Base-by-base conservation (phyloP, 164 flowering plant genomes). In the Vitis rotundifolia region DNA sequence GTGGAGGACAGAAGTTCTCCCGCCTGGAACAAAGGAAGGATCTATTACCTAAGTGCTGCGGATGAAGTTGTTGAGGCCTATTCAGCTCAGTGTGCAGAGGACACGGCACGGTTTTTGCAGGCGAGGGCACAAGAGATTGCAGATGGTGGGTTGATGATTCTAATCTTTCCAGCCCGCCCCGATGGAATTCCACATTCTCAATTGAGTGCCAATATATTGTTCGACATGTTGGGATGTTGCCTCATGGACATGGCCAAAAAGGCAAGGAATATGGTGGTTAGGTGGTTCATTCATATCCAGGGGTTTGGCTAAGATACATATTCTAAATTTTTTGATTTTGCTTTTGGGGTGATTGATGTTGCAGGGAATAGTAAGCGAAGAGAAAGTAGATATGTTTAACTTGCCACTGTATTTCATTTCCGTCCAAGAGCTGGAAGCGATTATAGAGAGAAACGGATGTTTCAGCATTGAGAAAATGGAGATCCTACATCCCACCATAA, bases 181-280 rank as follows among this genome's bases (percentile, higher is more conserved):
- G 67, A 74, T 58, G 73, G 59, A 11, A 67, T 61, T n/a, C 68
- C 73, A 0, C 62, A 54, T 53, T 47, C 63, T 14, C 29, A 66
- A 14, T 11, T 54, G 22, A 4, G 18, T 8, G 11, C 8, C 26
- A 52, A 54, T 15, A 9, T 44, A 16, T n/a, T 62, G 4, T 55
- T 37, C 37, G 62, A 69, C n/a, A 49, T 59, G 1, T 12, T 76
- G 18, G 66, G 68, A 11, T 62, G 6, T 22, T 56, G 53, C 56
- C 75, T 76, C 9, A 47, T 61, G 28, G 79, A 71, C 49, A 71
- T 76, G 75, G 71, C 68, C 14, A 67, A 68, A 18, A 60, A 49
- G 66, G 69, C 63, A 59, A 59, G 44, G 31, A 56, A 22, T 22
- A 12, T n/a, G 15, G 11, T 10, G 57, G 18, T 9, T 14, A 26